phyloP scores from a whole-genome alignment of 1,284 basidiomycete species.

The Heterobasidion irregulare region DNA sequence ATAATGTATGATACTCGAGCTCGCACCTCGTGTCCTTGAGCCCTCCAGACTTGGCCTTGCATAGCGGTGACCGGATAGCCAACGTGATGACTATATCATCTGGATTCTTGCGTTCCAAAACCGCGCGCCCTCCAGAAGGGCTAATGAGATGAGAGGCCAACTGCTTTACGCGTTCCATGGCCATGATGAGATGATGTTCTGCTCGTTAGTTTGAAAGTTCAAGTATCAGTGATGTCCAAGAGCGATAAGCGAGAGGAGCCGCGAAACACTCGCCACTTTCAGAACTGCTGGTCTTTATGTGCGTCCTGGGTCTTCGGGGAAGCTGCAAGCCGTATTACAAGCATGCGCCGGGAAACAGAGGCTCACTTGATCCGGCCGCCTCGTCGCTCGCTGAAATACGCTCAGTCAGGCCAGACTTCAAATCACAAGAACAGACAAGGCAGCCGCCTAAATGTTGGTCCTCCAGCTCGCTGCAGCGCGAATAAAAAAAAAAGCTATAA shows the following conservation, averaged over 20 bases:
- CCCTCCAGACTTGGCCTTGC: slow-evolving; percentile 2
- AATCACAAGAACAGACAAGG: not conserved
- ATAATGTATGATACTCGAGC: not conserved
- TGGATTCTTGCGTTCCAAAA: slow-evolving; percentile 2
- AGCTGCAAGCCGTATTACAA: not conserved
- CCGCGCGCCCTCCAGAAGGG: not conserved
- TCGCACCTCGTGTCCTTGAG: slow-evolving; percentile 5
- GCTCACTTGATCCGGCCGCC: not conserved
- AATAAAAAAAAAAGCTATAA: too few species aligned
- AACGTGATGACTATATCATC: slow-evolving; percentile 2
- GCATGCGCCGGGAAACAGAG: not conserved
- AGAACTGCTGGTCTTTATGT: not conserved
- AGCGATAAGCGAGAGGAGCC: too few species aligned
- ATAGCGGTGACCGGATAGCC: slow-evolving; percentile 2
- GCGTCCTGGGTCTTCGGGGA: not conserved
- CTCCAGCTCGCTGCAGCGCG: too few species aligned
- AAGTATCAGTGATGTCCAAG: too few species aligned
- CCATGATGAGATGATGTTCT: not conserved
- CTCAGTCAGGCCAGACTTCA: not conserved
- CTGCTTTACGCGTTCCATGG: slow-evolving; percentile 1
- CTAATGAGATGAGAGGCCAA: not conserved
- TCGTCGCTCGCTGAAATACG: not conserved
- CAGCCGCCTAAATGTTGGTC: too few species aligned
- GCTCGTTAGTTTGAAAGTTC: not conserved
- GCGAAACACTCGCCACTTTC: too few species aligned